Evolutionary conservation across 1,139 yeast genomes (phyloP).

Genomic region (Keqinozyma sinolaborantium): DNA sequence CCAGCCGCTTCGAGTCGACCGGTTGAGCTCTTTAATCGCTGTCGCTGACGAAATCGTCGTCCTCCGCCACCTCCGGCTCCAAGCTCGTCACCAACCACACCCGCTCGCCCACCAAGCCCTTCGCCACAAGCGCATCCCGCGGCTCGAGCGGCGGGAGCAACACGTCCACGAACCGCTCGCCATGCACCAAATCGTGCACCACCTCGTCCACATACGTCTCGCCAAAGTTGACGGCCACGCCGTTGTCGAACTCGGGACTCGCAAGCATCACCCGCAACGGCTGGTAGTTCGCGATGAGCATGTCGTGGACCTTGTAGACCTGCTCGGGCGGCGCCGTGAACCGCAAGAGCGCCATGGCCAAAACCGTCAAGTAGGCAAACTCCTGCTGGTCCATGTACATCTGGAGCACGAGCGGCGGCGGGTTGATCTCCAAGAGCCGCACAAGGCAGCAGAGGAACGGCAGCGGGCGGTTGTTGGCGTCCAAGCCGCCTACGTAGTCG

Average conservation of each 20-base stretch:
- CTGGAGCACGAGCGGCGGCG: slow-evolving; percentile 47
- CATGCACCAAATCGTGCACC: slow-evolving; percentile 48
- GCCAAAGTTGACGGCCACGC: slow-evolving; percentile 23
- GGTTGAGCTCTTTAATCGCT: slow-evolving; percentile 11
- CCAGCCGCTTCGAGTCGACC: too few species aligned
- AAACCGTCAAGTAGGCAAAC: slow-evolving; percentile 65
- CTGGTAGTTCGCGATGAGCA: slow-evolving; percentile 50
- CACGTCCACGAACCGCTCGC: slow-evolving; percentile 54
- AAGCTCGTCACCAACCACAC: slow-evolving; percentile 19
- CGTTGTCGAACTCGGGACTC: slow-evolving; percentile 25
- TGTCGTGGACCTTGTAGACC: slow-evolving; percentile 51
- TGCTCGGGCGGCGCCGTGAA: slow-evolving; percentile 42
- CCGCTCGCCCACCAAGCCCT: slow-evolving; percentile 35
- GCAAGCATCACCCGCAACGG: slow-evolving; percentile 33
- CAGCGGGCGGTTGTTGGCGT: slow-evolving; percentile 49
- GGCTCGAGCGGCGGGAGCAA: slow-evolving; percentile 54
- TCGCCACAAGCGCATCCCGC: slow-evolving; percentile 35
- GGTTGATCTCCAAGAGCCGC: slow-evolving; percentile 62
- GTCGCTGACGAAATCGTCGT: slow-evolving; percentile 10
- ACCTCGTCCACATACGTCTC: slow-evolving; percentile 57
- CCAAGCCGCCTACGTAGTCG: slow-evolving; percentile 46
- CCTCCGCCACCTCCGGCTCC: slow-evolving; percentile 2
- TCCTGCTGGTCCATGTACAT: slow-evolving; percentile 48
- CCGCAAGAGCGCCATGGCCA: slow-evolving; percentile 58
- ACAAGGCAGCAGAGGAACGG: slow-evolving; percentile 64